A percentile compares a stretch with the other conserved stretches of the same genome.
Conservation (phyloP, 2,329 filamentous ascomycete genomes). For the Shiraia bambusicola region DNA sequence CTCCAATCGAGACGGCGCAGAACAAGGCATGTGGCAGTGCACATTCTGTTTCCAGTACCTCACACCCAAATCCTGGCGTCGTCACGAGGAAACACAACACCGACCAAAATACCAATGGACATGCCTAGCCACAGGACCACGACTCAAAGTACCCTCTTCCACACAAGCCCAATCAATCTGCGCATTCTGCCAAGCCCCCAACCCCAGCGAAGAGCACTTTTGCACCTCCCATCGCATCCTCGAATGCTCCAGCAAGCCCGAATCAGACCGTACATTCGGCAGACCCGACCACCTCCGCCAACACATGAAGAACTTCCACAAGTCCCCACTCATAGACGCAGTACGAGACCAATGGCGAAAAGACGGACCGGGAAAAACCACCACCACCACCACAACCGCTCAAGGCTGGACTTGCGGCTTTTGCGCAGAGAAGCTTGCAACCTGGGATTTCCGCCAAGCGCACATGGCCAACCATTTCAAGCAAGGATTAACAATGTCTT, state of each 20-base stretch:
- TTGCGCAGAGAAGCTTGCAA: conserved; percentile 24
- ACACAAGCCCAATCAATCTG: conserved; percentile 17
- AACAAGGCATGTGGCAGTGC: conserved; percentile 37
- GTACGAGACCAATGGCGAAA: conserved; percentile 34
- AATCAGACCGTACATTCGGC: conserved; percentile 34
- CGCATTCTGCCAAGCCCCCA: conserved; percentile 31
- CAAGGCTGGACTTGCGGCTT: conserved; percentile 37
- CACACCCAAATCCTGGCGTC: conserved; percentile 40
- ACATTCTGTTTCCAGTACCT: conserved; percentile 35
- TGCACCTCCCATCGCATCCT: conserved; percentile 28
- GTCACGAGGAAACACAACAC: conserved; percentile 43
- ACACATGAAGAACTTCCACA: conserved; percentile 39
- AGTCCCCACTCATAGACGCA: conserved; percentile 21
- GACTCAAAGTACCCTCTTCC: conserved; percentile 13
- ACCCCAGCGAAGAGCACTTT: conserved; percentile 37
- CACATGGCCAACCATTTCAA: conserved; percentile 40
- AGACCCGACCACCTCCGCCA: conserved; percentile 39
- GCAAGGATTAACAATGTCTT: conserved; percentile 31
- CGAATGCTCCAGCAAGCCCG: conserved; percentile 32
- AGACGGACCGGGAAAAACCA: conserved; percentile 13
- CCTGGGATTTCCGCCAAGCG: conserved; percentile 34
- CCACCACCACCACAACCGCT: no score
- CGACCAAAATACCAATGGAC: conserved; percentile 38
- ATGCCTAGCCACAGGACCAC: conserved; percentile 33
- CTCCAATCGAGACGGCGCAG: not conserved